phyloP scores from a whole-genome alignment of 495 filamentous ascomycete species.

The Astrocystis sublimbata region DNA sequence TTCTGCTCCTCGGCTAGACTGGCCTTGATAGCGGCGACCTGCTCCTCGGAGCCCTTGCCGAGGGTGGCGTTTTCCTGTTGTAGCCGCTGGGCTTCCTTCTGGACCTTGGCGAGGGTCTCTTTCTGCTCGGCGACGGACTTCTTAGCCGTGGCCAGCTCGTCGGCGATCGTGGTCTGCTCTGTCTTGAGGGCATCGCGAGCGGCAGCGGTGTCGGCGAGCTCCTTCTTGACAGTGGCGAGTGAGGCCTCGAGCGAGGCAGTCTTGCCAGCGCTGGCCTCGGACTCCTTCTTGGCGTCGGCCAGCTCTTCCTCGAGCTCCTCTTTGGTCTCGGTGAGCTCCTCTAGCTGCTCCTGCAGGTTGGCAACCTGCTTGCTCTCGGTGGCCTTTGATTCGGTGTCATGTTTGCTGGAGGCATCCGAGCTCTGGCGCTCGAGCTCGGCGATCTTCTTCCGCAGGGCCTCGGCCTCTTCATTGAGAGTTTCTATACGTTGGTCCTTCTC shows the following conservation, averaged over 20 bases:
- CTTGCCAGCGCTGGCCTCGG: conserved; percentile 4
- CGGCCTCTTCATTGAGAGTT: conserved; percentile 16
- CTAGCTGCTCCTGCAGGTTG: conserved; percentile 11
- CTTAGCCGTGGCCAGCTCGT: conserved; percentile 17
- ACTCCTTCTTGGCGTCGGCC: conserved; percentile 9
- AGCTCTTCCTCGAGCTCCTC: conserved; percentile 15
- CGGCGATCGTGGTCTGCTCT: conserved; percentile 5
- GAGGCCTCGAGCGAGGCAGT: conserved; percentile 5
- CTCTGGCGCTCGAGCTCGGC: conserved; percentile 6
- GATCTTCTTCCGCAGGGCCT: conserved; percentile 16
- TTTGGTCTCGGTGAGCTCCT: conserved; percentile 5
- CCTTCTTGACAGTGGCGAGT: conserved; percentile 12
- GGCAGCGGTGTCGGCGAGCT: conserved; percentile 3
- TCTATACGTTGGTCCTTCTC: conserved; percentile 12
- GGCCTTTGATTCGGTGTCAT: neutral
- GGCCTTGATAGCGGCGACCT: neutral
- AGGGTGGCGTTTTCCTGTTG: neutral
- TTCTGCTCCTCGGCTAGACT: conserved; percentile 12
- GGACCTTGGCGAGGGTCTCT: conserved; percentile 3
- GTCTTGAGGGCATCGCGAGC: conserved; percentile 11
- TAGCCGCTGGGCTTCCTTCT: conserved; percentile 9
- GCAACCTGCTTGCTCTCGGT: conserved; percentile 6
- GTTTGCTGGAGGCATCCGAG: neutral
- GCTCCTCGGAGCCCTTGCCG: conserved; percentile 5
- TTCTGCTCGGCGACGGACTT: conserved; percentile 15